Evolutionary conservation across 2,329 filamentous ascomycete species (phyloP).

Genomic region (Paraphoma chrysanthemicola): DNA sequence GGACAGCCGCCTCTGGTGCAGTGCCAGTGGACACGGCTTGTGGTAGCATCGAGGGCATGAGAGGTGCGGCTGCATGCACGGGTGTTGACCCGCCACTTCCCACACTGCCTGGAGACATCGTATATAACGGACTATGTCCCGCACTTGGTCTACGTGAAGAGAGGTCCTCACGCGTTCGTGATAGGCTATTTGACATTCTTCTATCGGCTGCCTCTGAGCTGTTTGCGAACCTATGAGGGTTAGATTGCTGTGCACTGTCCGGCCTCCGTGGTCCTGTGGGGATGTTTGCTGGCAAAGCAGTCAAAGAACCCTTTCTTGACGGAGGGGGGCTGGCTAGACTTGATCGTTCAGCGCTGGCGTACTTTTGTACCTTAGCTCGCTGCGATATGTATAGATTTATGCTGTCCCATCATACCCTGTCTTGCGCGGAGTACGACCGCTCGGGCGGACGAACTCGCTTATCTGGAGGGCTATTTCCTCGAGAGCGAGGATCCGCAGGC

Average conservation of each 20-base stretch:
- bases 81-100: slow-evolving; percentile 28
- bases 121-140: slow-evolving; percentile 6
- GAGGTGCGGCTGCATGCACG: slow-evolving; percentile 18
- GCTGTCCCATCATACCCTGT: slow-evolving; percentile 6
- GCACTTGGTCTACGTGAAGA: slow-evolving; percentile 1
- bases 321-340: slow-evolving; percentile 7
- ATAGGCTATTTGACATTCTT: background rate
- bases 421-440: slow-evolving; percentile 1
- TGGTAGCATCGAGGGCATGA: slow-evolving; percentile 30
- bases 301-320: slow-evolving; percentile 18
- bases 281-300: slow-evolving; percentile 5
- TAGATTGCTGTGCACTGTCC: slow-evolving; percentile 10
- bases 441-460: slow-evolving; percentile 17
- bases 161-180: background rate
- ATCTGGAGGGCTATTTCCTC: slow-evolving; percentile 26
- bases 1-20: background rate
- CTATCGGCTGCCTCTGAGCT: background rate
- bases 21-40: background rate
- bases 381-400: background rate
- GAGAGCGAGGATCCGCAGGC: slow-evolving; percentile 13
- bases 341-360: slow-evolving; percentile 3
- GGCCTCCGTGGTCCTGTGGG: slow-evolving; percentile 7
- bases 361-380: slow-evolving; percentile 13
- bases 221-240: slow-evolving; percentile 13
- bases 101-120: slow-evolving; percentile 14